These are phyloP conservation scores for Colletotrichum sp. DNA, from an alignment of 2,329 filamentous ascomycete species.

Conservation along the genomic window DNA sequence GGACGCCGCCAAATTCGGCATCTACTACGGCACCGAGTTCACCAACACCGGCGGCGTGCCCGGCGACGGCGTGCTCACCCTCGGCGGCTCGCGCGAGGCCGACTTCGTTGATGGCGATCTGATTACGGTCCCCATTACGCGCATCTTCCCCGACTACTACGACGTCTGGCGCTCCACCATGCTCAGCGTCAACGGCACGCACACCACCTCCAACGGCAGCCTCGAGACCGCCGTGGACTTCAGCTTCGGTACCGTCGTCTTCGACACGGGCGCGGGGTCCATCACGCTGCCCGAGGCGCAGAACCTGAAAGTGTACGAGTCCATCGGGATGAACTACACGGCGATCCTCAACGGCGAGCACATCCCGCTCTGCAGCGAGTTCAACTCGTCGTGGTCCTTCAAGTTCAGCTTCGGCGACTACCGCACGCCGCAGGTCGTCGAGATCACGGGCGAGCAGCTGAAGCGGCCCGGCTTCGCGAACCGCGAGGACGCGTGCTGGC, in stretches of 20 bases:
- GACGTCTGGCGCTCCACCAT: slow-evolving; percentile 36
- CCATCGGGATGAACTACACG: slow-evolving; percentile 39
- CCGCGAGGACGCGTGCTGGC: slow-evolving; percentile 37
- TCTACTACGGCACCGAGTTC: slow-evolving; percentile 31
- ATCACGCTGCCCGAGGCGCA: slow-evolving; percentile 29
- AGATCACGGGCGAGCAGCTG: slow-evolving; percentile 36
- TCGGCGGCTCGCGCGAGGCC: slow-evolving; percentile 36
- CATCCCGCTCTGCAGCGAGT: slow-evolving; percentile 38
- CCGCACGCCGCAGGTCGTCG: slow-evolving; percentile 22
- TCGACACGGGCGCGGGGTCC: slow-evolving; percentile 36
- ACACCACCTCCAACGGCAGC: neutral
- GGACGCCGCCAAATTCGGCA: slow-evolving; percentile 35
- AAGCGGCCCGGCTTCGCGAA: slow-evolving; percentile 35
- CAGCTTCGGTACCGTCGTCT: slow-evolving; percentile 25
- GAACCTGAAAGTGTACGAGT: slow-evolving; percentile 32
- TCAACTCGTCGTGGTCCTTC: slow-evolving; percentile 40
- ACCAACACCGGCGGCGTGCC: slow-evolving; percentile 19
- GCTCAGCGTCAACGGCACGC: slow-evolving; percentile 21
- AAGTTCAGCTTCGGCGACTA: slow-evolving; percentile 27
- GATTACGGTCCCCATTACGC: slow-evolving; percentile 18
- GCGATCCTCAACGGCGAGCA: slow-evolving; percentile 30
- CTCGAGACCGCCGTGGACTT: neutral
- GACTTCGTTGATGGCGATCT: slow-evolving; percentile 27
- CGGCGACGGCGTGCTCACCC: slow-evolving; percentile 30
- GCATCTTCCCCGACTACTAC: slow-evolving; percentile 23